These are phyloP conservation scores for Diaporthe citrichinensis DNA, from an alignment of 2,329 filamentous ascomycete species.

Conservation along the genomic window DNA sequence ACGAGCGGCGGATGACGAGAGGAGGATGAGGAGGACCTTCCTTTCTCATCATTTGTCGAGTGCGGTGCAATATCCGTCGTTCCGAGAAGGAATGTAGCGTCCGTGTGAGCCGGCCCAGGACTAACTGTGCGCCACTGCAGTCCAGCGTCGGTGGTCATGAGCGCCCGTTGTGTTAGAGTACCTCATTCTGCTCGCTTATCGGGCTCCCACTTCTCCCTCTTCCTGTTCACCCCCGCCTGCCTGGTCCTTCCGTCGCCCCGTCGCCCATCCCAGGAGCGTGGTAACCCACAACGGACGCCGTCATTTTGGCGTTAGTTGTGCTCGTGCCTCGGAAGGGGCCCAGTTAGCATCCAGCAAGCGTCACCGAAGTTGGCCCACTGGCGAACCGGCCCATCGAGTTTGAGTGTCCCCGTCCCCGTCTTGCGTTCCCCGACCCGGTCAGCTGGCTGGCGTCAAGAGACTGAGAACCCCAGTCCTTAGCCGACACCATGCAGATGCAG, in stretches of 20 bases:
- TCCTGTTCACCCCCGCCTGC: neutral
- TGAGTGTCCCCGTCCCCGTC: neutral
- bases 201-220: slow-evolving; percentile 1
- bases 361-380: neutral
- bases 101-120: neutral
- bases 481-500: slow-evolving; percentile 22
- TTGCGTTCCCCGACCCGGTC: neutral
- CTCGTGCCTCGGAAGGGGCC: slow-evolving; percentile 7
- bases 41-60: slow-evolving; percentile 11
- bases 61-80: slow-evolving; percentile 18
- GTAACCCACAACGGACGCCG: slow-evolving; percentile 35
- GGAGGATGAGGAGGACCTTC: slow-evolving; percentile 18
- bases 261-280: slow-evolving; percentile 24
- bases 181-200: slow-evolving; percentile 31
- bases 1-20: neutral
- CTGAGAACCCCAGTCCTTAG: slow-evolving; percentile 13
- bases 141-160: slow-evolving; percentile 6
- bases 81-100: slow-evolving; percentile 20
- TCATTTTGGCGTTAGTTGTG: neutral
- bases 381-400: slow-evolving; percentile 5
- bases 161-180: neutral
- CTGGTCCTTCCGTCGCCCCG: slow-evolving; percentile 1
- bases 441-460: slow-evolving; percentile 29
- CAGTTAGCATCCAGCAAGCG: neutral
- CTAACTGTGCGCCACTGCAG: slow-evolving; percentile 28